Base-by-base conservation (phyloP, 2,329 filamentous ascomycete species). In the Apiospora hydei region DNA sequence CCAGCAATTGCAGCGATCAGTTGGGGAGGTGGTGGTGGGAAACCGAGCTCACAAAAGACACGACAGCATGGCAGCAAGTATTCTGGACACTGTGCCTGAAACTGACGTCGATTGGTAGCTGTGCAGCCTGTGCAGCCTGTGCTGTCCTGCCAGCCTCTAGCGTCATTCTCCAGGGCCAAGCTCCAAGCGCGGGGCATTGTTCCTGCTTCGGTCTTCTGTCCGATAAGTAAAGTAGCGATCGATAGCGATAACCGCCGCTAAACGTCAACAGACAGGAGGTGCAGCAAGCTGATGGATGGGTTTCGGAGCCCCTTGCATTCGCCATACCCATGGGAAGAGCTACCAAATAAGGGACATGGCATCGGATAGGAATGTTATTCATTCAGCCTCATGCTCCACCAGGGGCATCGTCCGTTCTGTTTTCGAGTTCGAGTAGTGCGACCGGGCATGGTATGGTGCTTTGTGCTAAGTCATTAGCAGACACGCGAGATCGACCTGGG, bases 181-280 rank as follows among this genome's bases (percentile, higher is more conserved):
- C 57, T 34, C 21, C 57, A 64, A 64, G 57, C 57, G 57, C 57
- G 57, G 57, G 57, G 57, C 34, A 41, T 64, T 10, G 34, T 64
- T 18, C 30, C 34, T 41, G 10, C 34, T n/a, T 38, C 30, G 24
- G 26, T 21, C 34, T n/a, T 38, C 30, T 41, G 26, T 21, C 10
- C 14, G 34, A 41, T 38, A 46, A 1, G 44, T 46, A 18, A 18
- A 16, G 44, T 18, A 64, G 57, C 34, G 34, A 38, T 21, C 7
- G 18, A 16, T 21, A 64, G 57, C 57, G 57, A 64, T 41, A 64
- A 64, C 57, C 3, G 8, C 57, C 21, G 57, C 30, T 38, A 8
- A 6, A 18, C 16, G 21, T 21, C 26, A 5, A 11, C 7, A 51
- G n/a, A 4, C 1, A 24, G n/a, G n/a, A 24, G 8, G 16, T 38